Percentiles rank a stretch among this genome's conserved stretches.
These are phyloP conservation scores for Cercospora sojina DNA, from an alignment of 2,329 filamentous ascomycete genomes.

Conservation along the genomic window DNA sequence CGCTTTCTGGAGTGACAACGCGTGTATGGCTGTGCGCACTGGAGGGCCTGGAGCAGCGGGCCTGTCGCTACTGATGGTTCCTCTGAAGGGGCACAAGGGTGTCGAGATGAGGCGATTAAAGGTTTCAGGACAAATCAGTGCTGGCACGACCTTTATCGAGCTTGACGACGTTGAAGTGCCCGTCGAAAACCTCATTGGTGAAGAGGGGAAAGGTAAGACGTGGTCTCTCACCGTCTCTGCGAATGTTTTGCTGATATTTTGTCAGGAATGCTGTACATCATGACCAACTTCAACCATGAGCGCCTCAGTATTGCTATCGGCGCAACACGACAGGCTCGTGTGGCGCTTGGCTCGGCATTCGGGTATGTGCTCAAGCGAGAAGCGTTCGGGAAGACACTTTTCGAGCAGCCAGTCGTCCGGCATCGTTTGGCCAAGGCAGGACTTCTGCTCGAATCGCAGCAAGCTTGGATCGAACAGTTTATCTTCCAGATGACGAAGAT, in stretches of 20 bases:
- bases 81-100: constrained; percentile 64
- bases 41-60: constrained; percentile 63
- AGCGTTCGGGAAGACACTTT: constrained; percentile 66
- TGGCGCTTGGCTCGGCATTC: constrained; percentile 60
- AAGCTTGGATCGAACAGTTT: constrained; percentile 71
- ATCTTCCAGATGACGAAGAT: constrained; percentile 66
- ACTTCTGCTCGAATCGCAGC: constrained; percentile 66
- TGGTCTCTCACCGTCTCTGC: constrained; percentile 55
- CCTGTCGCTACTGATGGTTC: constrained; percentile 67
- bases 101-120: constrained; percentile 68
- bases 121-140: constrained; percentile 62
- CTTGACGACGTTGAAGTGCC: constrained; percentile 73
- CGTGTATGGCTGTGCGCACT: constrained; percentile 71
- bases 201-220: constrained; percentile 69
- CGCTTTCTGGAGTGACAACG: constrained; percentile 67
- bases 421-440: constrained; percentile 71
- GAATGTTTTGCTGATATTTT: constrained; percentile 66
- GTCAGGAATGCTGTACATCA: constrained; percentile 48
- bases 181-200: constrained; percentile 66
- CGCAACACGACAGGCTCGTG: constrained; percentile 61
- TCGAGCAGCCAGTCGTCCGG: constrained; percentile 73
- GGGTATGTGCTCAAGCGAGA: constrained; percentile 65
- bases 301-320: constrained; percentile 65
- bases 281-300: constrained; percentile 71
- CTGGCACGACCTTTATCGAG: constrained; percentile 73